Conservation (phyloP, 1,284 basidiomycete genomes). For the Stygiomarasmius scandens region DNA sequence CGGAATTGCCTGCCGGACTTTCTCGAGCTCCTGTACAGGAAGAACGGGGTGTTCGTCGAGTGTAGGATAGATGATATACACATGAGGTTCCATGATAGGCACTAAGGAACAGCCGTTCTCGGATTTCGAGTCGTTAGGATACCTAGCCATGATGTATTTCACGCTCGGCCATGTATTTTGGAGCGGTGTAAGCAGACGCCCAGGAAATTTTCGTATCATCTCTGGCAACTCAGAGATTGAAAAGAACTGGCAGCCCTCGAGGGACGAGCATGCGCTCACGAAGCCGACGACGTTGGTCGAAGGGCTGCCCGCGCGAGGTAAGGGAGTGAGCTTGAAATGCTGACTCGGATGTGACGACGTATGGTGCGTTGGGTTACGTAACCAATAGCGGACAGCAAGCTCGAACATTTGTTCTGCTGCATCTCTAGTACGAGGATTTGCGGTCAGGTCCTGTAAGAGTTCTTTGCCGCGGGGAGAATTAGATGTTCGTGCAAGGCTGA, state of each 20-base stretch:
- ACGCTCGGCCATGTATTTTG: neutral
- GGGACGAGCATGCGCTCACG: neutral
- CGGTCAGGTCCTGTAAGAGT: neutral
- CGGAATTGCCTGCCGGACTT: neutral
- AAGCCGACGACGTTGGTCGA: neutral
- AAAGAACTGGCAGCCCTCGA: neutral
- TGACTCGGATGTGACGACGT: neutral
- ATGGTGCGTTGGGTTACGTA: neutral
- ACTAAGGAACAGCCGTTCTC: neutral
- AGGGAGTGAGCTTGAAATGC: neutral
- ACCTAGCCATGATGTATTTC: neutral
- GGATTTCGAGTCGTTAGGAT: neutral
- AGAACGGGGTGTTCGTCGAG: neutral
- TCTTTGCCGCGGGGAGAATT: neutral
- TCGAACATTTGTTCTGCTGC: neutral
- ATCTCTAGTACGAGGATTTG: neutral
- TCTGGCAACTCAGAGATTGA: neutral
- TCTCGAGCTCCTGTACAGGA: neutral
- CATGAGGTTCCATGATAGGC: neutral
- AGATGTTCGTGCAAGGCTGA: neutral
- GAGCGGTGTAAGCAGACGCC: neutral
- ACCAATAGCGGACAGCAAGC: neutral
- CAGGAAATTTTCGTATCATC: neutral
- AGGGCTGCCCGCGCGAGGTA: neutral
- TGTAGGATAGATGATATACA: neutral